A percentile compares a stretch with the other conserved stretches of the same genome.
Conservation (phyloP, 179 eudicot species). For the Amaranthus tricolor region DNA sequence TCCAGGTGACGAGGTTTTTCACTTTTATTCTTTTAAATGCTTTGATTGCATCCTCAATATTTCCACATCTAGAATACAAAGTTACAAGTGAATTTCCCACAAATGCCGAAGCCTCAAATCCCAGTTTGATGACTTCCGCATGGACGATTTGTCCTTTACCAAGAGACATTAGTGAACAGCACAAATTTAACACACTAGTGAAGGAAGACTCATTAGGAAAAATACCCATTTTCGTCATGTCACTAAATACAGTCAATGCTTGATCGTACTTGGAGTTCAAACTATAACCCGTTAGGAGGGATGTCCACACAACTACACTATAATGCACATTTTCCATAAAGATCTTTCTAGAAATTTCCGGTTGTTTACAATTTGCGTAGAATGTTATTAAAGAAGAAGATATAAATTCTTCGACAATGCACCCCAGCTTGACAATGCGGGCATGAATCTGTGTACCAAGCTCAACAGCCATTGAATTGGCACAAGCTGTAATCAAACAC, state of each 20-base stretch:
- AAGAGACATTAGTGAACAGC: slow-evolving; percentile 47
- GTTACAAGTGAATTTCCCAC: slow-evolving; percentile 73
- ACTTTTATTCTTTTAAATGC: slow-evolving; percentile 44
- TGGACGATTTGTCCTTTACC: slow-evolving; percentile 58
- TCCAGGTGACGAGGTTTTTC: slow-evolving; percentile 83
- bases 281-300: slow-evolving; percentile 69
- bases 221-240: slow-evolving; percentile 50
- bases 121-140: slow-evolving; percentile 44
- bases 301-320: slow-evolving; percentile 82
- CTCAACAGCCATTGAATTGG: slow-evolving; percentile 32
- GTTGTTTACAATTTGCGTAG: slow-evolving; percentile 64
- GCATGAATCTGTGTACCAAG: slow-evolving; percentile 63
- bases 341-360: slow-evolving; percentile 43
- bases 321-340: slow-evolving; percentile 47
- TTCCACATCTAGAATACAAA: slow-evolving; percentile 66
- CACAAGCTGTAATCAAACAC: slow-evolving; percentile 65
- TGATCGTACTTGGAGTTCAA: slow-evolving; percentile 45
- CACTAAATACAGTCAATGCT: slow-evolving; percentile 51
- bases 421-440: slow-evolving; percentile 49
- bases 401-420: slow-evolving; percentile 40
- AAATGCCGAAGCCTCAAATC: slow-evolving; percentile 49
- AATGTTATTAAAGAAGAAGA: slow-evolving; percentile 66
- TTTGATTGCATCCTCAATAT: slow-evolving; percentile 41
- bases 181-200: slow-evolving; percentile 74
- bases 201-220: slow-evolving; percentile 81